Evolutionary conservation across 1,284 basidiomycete genomes (phyloP).

Genomic region (Coriolopsis trogii): DNA sequence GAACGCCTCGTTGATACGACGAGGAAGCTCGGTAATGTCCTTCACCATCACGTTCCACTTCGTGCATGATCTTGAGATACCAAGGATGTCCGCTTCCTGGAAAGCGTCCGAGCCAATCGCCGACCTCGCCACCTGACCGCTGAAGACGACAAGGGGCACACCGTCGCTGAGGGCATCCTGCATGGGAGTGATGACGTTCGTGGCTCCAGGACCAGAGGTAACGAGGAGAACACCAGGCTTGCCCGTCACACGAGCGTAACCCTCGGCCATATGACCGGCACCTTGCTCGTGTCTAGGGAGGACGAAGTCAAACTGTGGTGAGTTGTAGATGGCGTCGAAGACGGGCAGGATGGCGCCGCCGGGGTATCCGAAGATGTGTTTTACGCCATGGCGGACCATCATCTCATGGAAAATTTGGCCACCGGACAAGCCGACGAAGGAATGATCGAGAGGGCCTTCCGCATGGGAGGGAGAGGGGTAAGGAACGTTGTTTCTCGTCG

Average conservation of each 20-base stretch:
- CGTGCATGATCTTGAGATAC: conserved; percentile 95
- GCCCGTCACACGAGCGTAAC: conserved; percentile 96
- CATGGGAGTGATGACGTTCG: conserved; percentile 98
- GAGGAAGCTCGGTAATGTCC: conserved; percentile 92
- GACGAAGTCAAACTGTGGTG: conserved; percentile 93
- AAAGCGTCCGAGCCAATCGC: conserved; percentile 98
- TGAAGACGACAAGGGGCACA: conserved; percentile 93
- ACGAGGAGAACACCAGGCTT: conserved; percentile 98
- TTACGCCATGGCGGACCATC: conserved; percentile 97
- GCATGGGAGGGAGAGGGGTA: conserved; percentile 41
- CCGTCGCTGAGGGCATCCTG: conserved; percentile 97
- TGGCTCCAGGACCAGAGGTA: conserved; percentile 97
- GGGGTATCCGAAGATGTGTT: conserved; percentile 98
- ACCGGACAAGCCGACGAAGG: conserved; percentile 93
- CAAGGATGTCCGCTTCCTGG: conserved; percentile 97
- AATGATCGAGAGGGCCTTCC: conserved; percentile 63
- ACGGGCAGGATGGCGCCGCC: conserved; percentile 98
- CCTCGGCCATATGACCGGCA: conserved; percentile 98
- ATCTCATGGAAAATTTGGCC: conserved; percentile 99
- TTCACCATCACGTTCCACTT: conserved; percentile 99
- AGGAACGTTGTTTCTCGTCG: conserved; percentile 53
- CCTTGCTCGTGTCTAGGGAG: conserved; percentile 97
- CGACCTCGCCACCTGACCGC: conserved; percentile 97
- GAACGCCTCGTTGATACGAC: conserved; percentile 98
- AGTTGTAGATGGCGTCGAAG: conserved; percentile 99